Conservation (phyloP, 306 rosid species). For the Quercus engelmannii region DNA sequence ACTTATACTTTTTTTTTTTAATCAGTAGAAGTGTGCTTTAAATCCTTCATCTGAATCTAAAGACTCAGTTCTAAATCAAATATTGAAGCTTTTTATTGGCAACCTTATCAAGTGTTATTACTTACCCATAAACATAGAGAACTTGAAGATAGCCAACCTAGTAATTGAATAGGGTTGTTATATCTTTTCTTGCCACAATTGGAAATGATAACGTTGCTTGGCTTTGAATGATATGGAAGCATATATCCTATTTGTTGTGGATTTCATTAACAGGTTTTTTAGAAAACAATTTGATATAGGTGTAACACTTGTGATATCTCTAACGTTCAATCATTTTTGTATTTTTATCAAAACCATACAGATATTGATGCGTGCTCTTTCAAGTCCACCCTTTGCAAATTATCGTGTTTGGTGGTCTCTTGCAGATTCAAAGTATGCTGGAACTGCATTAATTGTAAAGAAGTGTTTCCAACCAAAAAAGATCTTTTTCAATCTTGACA, state of each 20-base stretch:
- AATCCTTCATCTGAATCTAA: not conserved
- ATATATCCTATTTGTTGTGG: not conserved
- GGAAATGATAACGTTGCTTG: not conserved
- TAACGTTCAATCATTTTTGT: constrained; percentile 1
- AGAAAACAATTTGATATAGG: not conserved
- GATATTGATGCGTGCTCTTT: constrained; percentile 84
- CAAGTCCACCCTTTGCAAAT: constrained; percentile 70
- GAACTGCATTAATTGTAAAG: constrained; percentile 81
- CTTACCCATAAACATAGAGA: not conserved
- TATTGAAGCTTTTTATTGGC: not conserved
- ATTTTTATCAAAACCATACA: constrained; percentile 39
- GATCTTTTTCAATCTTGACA: constrained; percentile 84
- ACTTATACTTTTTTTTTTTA: not conserved
- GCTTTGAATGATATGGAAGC: not conserved
- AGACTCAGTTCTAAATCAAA: not conserved
- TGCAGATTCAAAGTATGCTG: constrained; percentile 95
- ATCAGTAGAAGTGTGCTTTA: not conserved
- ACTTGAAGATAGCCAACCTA: not conserved
- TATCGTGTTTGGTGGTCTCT: constrained; percentile 97
- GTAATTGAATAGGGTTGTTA: not conserved
- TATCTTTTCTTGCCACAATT: not conserved
- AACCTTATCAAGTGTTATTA: not conserved
- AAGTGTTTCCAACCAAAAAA: constrained; percentile 77
- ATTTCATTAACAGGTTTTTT: not conserved
- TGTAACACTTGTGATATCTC: not conserved